Base-by-base conservation (phyloP, 208 protist species). In the Acanthamoeba culbertsoni region DNA sequence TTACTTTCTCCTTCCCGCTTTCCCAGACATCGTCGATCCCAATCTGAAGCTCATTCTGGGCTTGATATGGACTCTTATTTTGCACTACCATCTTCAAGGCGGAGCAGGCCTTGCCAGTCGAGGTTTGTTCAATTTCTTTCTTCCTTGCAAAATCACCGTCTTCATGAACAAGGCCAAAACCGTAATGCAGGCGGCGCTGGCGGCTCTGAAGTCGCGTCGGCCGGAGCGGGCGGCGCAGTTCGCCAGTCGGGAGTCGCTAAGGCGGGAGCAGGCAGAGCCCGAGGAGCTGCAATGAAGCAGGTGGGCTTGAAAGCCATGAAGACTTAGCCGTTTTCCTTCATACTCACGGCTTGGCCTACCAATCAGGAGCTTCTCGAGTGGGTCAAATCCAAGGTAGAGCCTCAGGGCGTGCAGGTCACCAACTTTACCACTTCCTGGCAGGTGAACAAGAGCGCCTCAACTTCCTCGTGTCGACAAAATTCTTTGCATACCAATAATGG, bases 1-100 rank as follows among this genome's bases (percentile, higher is more conserved):
- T 75, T 75, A 23, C 7, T n/a, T 75, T 20, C 28, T 79, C 42
- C 20, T 40, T 8, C 12, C 42, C 65, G 65, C 31, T 3, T 12
- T 35, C 12, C 23, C 57, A 92, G 88, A 92, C 62, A 92, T 92
- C 37, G 88, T 77, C 35, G 88, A 92, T 35, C 62, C 62, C 40
- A 77, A 92, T 62, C 57, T 79, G 31, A 92, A 92, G 88, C 88
- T 92, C 59, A 92, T 92, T 26, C 65, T 92, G 12, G 88, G 88
- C 42, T n/a, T 92, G 10, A 79, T 92, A 23, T 92, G 88, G 88
- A 71, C 43, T 0, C 88, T 92, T 43, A 92, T 92, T 42, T 62
- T 92, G 33, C 88, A 92, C 62, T 92, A 92, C 48, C 88, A 92
- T 45, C 88, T 92, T 33, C 88, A 90, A 33, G 57, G 82, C 82